Base-by-base conservation (phyloP, 2,329 filamentous ascomycete genomes). In the Calcarisporium arbuscula region DNA sequence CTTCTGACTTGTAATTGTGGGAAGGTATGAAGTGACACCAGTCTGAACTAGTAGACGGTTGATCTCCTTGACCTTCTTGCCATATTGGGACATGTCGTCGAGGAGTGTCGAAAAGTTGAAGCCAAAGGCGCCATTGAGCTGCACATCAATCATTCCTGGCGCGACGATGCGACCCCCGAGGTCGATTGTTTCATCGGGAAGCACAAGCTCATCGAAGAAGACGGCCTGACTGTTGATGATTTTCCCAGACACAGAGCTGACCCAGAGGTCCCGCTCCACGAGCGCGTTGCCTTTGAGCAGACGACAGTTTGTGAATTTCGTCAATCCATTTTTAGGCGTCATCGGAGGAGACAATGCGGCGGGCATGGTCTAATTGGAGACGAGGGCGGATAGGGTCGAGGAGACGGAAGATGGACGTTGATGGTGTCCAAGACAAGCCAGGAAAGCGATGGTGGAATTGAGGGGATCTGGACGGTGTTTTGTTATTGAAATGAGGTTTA, bases 81-180 rank as follows among this genome's bases (percentile, higher is more conserved):
- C 74, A 50, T 94, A 95, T 33, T 73, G 68, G 19, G 68, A 62
- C 60, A 74, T 77, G 49, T 82, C 76, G 12, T 80, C 70, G n/a
- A 84, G 77, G 8, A 87, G 68, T 2, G 79, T 77, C 4, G 86
- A 92, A 58, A 94, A 95, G 65, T 95, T 90, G 67, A 95, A 94
- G 37, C 88, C 88, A 51, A 88, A 90, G 8, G 85, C 88, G 30
- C 89, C 89, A 52, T 95, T 95, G 47, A 95, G 78, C 60, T 95
- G 89, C 34, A 83, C 82, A 46, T 95, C 89, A 48, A 95, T 92
- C 53, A 95, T 72, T 18, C 89, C 89, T 0, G 89, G 87, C 1
- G 84, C 78, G 15, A 95, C 57, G 45, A 95, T 90, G 49, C 85
- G 85, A 39, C 87, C 86, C 33, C 79, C 76, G 2, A 95, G 77